Evolutionary conservation across 495 filamentous ascomycete genomes (phyloP).

Genomic region (Xylaria sp.): DNA sequence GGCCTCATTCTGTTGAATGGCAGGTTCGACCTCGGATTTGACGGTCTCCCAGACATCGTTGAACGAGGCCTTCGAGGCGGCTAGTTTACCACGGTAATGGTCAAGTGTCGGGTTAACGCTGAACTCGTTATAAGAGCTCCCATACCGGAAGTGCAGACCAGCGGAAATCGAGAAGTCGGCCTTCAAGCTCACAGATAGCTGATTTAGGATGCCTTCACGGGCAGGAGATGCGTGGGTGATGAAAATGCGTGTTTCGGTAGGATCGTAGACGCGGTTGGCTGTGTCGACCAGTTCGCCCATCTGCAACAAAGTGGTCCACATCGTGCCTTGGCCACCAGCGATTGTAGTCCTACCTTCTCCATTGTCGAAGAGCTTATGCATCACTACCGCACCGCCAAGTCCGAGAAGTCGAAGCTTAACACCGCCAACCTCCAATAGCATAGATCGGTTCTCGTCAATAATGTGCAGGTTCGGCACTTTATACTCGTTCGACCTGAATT

Average conservation of each 20-base stretch:
- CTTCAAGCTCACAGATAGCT: constrained; percentile 96
- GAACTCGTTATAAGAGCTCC: constrained; percentile 99
- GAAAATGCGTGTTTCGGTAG: constrained; percentile 97
- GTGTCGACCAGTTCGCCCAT: constrained; percentile 99
- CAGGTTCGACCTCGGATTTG: constrained; percentile 90
- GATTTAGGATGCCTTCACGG: constrained; percentile 95
- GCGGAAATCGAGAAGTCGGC: constrained; percentile 98
- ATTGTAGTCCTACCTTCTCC: constrained; percentile 98
- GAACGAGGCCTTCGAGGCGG: constrained; percentile 98
- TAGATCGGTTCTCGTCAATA: constrained; percentile 96
- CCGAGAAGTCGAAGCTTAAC: constrained; percentile 95
- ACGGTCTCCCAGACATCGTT: constrained; percentile 99
- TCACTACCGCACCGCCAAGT: constrained; percentile 94
- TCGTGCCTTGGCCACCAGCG: constrained; percentile 96
- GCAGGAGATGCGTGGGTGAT: constrained; percentile 97
- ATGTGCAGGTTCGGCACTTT: constrained; percentile 98
- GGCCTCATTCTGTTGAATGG: constrained; percentile 88
- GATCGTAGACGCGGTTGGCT: constrained; percentile 96
- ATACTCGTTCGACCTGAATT: constrained; percentile 97
- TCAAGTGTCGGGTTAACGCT: constrained; percentile 98
- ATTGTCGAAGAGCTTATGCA: constrained; percentile 99
- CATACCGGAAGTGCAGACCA: constrained; percentile 97
- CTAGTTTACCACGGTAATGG: constrained; percentile 98
- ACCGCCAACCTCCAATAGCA: constrained; percentile 90
- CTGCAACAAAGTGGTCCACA: constrained; percentile 99